Conservation (phyloP, 108 stramenopile species). For the Skeletonema costatum region DNA sequence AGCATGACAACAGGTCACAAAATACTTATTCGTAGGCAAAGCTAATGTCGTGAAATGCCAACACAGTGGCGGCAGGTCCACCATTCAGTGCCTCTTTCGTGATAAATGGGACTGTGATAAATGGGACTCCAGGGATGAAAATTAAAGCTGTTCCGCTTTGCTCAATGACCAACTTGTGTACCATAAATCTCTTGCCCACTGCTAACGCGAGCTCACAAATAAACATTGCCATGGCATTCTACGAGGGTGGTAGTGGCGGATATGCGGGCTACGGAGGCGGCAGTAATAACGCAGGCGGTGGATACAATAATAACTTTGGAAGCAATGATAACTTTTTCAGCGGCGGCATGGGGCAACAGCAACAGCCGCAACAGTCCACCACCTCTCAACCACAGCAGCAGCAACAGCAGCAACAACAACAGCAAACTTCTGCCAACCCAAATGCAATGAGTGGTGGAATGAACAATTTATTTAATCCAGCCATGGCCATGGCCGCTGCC, state of each 20-base stretch:
- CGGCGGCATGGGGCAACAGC: slow-evolving; percentile 49
- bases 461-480: slow-evolving; percentile 63
- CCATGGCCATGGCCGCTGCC: slow-evolving; percentile 53
- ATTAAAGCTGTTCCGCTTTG: too few species aligned
- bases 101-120: background rate
- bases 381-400: slow-evolving; percentile 17
- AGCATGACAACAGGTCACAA: too few species aligned
- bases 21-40: too few species aligned
- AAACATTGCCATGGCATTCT: slow-evolving; percentile 21
- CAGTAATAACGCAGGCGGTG: slow-evolving; percentile 16
- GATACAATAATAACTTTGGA: slow-evolving; percentile 9
- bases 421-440: slow-evolving; percentile 37
- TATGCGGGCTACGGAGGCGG: slow-evolving; percentile 35
- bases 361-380: slow-evolving; percentile 26
- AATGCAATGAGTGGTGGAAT: slow-evolving; percentile 29
- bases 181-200: too few species aligned
- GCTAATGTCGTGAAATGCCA: too few species aligned
- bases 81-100: background rate
- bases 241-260: slow-evolving; percentile 25
- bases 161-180: too few species aligned
- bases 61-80: too few species aligned
- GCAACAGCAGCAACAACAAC: slow-evolving; percentile 36
- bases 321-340: slow-evolving; percentile 32
- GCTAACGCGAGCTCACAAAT: background rate
- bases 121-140: background rate